Evolutionary conservation across 2,329 filamentous ascomycete species (phyloP).

Genomic region (Dactylellina cionopaga): DNA sequence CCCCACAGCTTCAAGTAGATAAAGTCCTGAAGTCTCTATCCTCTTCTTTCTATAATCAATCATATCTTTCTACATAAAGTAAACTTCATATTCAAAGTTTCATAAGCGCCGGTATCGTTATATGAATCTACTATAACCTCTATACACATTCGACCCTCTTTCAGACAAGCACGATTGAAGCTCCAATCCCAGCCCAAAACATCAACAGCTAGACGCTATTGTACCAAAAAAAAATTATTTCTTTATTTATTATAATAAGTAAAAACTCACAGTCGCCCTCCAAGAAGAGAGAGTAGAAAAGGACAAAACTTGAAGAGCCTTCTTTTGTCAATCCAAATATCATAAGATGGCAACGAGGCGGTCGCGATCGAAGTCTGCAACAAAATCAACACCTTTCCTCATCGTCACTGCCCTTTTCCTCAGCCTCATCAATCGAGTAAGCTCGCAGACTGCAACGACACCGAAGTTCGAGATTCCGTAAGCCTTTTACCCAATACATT

Average conservation of each 20-base stretch:
- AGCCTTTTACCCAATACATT: neutral
- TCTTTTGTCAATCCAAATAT: neutral
- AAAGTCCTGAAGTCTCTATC: neutral
- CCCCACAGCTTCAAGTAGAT: neutral
- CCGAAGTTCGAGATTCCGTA: slow-evolving; percentile 43
- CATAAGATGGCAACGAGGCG: slow-evolving; percentile 6
- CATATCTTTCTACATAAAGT: neutral
- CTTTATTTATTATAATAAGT: too few species aligned
- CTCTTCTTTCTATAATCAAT: neutral
- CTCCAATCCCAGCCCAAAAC: neutral
- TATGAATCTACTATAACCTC: slow-evolving; percentile 18
- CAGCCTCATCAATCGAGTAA: slow-evolving; percentile 16
- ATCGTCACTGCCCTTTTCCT: neutral
- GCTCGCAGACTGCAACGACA: slow-evolving; percentile 26
- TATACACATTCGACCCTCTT: slow-evolving; percentile 20
- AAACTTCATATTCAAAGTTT: slow-evolving; percentile 22
- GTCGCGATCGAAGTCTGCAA: slow-evolving; percentile 22
- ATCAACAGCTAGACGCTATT: neutral
- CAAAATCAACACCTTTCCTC: slow-evolving; percentile 43
- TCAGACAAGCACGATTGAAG: neutral
- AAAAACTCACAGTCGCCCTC: too few species aligned
- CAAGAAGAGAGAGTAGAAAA: too few species aligned
- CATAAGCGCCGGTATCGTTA: slow-evolving; percentile 39
- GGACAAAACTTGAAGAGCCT: too few species aligned
- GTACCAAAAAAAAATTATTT: too few species aligned